Conservation (phyloP, 805 yeast genomes). For the Saccharomycopsis babjevae region DNA sequence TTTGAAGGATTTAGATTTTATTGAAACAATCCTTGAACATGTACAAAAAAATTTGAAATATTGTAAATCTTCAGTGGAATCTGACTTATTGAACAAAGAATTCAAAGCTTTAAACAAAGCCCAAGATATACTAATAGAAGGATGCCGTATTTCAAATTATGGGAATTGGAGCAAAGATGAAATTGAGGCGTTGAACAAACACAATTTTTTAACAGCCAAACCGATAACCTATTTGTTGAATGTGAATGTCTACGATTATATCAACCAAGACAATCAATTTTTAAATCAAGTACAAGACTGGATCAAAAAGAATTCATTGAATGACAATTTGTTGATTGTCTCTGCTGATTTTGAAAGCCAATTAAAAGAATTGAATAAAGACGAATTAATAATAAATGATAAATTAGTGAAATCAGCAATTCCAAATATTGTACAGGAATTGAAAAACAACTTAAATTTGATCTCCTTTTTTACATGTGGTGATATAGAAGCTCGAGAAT, state of each 20-base stretch:
- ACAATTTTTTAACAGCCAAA: slow-evolving; percentile 75
- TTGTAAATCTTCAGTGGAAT: slow-evolving; percentile 36
- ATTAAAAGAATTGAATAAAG: slow-evolving; percentile 22
- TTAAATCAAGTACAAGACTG: slow-evolving; percentile 45
- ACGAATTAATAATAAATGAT: background rate
- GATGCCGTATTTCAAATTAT: slow-evolving; percentile 52
- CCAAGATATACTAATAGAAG: slow-evolving; percentile 48
- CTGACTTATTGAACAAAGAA: slow-evolving; percentile 35
- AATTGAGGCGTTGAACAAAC: slow-evolving; percentile 53
- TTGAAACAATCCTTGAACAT: slow-evolving; percentile 45
- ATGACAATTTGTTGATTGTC: slow-evolving; percentile 59
- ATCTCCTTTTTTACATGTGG: slow-evolving; percentile 88
- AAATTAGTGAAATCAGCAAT: slow-evolving; percentile 30
- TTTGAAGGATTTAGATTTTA: slow-evolving; percentile 66
- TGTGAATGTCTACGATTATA: slow-evolving; percentile 60
- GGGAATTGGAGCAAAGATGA: slow-evolving; percentile 55
- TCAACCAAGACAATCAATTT: slow-evolving; percentile 42
- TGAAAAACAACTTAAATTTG: slow-evolving; percentile 59
- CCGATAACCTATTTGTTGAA: slow-evolving; percentile 77
- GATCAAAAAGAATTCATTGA: slow-evolving; percentile 59
- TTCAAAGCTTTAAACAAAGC: slow-evolving; percentile 27
- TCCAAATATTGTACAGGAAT: slow-evolving; percentile 50
- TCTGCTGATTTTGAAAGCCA: slow-evolving; percentile 44
- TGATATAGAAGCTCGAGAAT: slow-evolving; percentile 72
- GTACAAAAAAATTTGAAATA: slow-evolving; percentile 33